Conservation (phyloP, 2,329 filamentous ascomycete species). For the Boeremia exigua region DNA sequence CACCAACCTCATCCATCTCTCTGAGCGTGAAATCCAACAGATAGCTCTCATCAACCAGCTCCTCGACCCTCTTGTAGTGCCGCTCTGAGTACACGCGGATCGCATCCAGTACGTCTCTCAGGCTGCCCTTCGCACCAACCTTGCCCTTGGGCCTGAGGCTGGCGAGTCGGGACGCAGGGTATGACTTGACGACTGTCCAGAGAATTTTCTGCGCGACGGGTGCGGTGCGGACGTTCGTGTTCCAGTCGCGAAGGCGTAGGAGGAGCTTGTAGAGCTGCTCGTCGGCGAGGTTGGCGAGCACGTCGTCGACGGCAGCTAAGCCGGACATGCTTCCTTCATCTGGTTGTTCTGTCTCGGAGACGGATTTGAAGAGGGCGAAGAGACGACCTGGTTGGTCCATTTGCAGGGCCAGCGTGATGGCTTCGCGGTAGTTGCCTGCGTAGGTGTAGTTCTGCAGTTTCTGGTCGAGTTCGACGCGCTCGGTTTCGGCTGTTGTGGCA, state of each 20-base stretch:
- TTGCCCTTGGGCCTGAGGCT: slow-evolving; percentile 59
- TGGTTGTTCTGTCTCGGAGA: slow-evolving; percentile 68
- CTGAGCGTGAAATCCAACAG: slow-evolving; percentile 89
- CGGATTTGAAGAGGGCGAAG: slow-evolving; percentile 80
- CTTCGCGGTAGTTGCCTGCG: slow-evolving; percentile 85
- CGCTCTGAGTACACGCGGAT: slow-evolving; percentile 89
- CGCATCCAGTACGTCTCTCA: slow-evolving; percentile 87
- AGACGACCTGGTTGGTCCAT: slow-evolving; percentile 93
- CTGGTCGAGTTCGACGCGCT: slow-evolving; percentile 91
- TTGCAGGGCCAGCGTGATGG: slow-evolving; percentile 87
- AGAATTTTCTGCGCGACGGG: slow-evolving; percentile 85
- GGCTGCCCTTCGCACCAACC: slow-evolving; percentile 45
- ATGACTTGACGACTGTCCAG: slow-evolving; percentile 77
- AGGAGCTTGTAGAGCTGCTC: slow-evolving; percentile 87
- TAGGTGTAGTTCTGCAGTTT: slow-evolving; percentile 92
- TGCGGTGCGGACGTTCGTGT: slow-evolving; percentile 89
- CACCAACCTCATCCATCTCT: slow-evolving; percentile 80
- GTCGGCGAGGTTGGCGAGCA: slow-evolving; percentile 77
- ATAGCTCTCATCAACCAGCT: slow-evolving; percentile 92
- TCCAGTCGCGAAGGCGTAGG: slow-evolving; percentile 89
- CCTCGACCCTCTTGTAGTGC: slow-evolving; percentile 88
- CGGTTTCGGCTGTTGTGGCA: slow-evolving; percentile 74
- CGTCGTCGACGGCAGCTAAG: slow-evolving; percentile 75
- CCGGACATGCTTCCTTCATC: slow-evolving; percentile 71
- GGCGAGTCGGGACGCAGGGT: slow-evolving; percentile 79